Percentiles rank a stretch among this genome's conserved stretches.
phyloP scores from a whole-genome alignment of 129 eudicot species.

The Centrapalus pauciflorus region DNA sequence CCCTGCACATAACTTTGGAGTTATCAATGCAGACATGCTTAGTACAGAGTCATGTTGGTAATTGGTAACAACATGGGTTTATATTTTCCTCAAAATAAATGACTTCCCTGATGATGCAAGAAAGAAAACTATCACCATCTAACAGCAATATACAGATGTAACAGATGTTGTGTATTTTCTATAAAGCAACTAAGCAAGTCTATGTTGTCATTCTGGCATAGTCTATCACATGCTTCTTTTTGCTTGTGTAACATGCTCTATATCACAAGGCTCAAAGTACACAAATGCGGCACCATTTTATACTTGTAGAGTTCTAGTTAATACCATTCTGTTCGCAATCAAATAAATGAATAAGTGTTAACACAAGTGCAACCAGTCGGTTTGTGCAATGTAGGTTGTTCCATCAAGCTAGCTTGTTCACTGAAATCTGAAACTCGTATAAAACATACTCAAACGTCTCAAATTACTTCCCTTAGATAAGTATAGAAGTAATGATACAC shows the following conservation, averaged over 20 bases:
- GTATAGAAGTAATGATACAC: neutral
- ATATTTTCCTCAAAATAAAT: neutral
- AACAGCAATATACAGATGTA: neutral
- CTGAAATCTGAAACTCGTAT: slow-evolving; percentile 1
- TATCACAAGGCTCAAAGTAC: neutral
- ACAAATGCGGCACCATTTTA: neutral
- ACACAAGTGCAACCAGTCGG: neutral
- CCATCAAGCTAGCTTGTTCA: slow-evolving; percentile 2
- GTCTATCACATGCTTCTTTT: neutral
- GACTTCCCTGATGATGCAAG: neutral
- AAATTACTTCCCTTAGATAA: neutral
- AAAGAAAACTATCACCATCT: neutral
- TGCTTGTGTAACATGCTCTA: neutral
- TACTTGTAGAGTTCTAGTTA: neutral
- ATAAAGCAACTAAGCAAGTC: neutral
- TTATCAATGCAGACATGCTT: slow-evolving; percentile 1
- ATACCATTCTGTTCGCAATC: neutral
- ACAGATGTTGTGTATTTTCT: neutral
- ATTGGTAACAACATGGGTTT: neutral
- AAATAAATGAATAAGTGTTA: neutral
- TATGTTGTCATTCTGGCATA: neutral
- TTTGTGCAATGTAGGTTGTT: neutral
- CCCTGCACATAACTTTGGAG: neutral
- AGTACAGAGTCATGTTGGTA: neutral
- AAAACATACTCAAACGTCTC: neutral